Conservation (phyloP, 169 alveolate genomes). For the Cardiosporidium cionae region DNA sequence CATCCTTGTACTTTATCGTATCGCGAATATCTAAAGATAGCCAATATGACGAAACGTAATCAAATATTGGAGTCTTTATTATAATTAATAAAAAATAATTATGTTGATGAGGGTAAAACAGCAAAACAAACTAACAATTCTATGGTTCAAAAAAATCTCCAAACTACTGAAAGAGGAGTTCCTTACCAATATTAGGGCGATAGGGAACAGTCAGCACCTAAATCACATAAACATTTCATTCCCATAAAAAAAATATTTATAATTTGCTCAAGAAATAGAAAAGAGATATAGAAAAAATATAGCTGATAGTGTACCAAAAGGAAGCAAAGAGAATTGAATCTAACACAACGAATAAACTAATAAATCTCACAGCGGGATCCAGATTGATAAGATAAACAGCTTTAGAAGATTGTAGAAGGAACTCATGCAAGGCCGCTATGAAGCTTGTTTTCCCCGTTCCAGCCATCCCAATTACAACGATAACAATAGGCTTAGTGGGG, state of each 20-base stretch:
- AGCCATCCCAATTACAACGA: slow-evolving; percentile 33
- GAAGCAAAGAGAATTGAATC: slow-evolving; percentile 44
- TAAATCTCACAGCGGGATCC: slow-evolving; percentile 92
- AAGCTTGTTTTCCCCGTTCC: slow-evolving; percentile 41
- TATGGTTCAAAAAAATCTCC: not conserved
- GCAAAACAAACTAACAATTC: not conserved
- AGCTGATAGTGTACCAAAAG: not conserved
- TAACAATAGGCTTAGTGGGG: not conserved
- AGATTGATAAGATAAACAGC: slow-evolving; percentile 88
- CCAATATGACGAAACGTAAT: slow-evolving; percentile 18
- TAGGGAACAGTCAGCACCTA: not conserved
- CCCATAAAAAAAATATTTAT: not conserved
- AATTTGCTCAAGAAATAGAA: too few species aligned
- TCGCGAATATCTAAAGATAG: slow-evolving; percentile 82
- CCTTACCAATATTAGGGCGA: not conserved
- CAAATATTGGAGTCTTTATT: slow-evolving; percentile 22
- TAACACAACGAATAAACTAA: slow-evolving; percentile 2
- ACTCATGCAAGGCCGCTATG: slow-evolving; percentile 9
- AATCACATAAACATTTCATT: not conserved
- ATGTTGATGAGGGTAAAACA: not conserved
- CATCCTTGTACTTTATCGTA: slow-evolving; percentile 87
- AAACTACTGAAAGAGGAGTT: not conserved
- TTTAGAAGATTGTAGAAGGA: slow-evolving; percentile 29
- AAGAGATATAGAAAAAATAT: too few species aligned
- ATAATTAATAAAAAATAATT: not conserved